These are phyloP conservation scores for Meyerozyma sp. DNA, from an alignment of 1,139 yeast genomes.

Conservation along the genomic window DNA sequence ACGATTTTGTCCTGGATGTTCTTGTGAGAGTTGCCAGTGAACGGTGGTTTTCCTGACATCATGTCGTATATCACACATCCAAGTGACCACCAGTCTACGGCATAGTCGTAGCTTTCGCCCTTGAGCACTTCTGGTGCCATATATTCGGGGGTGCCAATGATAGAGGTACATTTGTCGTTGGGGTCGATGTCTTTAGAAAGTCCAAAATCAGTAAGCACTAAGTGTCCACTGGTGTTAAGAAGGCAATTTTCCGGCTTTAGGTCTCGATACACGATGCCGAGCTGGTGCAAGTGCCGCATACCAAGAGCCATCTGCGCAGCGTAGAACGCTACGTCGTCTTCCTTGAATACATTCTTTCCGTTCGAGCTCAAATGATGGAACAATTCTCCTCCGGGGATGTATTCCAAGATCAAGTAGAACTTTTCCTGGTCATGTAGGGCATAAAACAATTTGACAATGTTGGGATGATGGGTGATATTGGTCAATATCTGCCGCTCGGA, in stretches of 20 bases:
- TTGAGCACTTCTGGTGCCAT: constrained; percentile 34
- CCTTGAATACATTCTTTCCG: constrained; percentile 12
- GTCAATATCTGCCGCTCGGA: constrained; percentile 41
- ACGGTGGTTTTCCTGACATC: constrained; percentile 15
- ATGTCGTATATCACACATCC: constrained; percentile 24
- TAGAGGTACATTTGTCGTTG: constrained; percentile 9
- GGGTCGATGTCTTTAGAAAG: constrained; percentile 10
- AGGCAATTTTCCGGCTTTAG: constrained; percentile 14
- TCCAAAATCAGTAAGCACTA: constrained; percentile 13
- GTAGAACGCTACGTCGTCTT: constrained; percentile 30
- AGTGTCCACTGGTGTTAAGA: constrained; percentile 9
- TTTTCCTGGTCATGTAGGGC: constrained; percentile 31
- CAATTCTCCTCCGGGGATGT: constrained; percentile 33
- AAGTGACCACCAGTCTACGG: constrained; percentile 36
- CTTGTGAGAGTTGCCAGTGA: constrained; percentile 11
- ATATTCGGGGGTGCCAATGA: constrained; percentile 20
- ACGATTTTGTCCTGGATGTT: constrained; percentile 10
- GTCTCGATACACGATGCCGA: constrained; percentile 13
- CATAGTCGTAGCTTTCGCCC: constrained; percentile 26
- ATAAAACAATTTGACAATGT: constrained; percentile 29
- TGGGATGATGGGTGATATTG: constrained; percentile 29
- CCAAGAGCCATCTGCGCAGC: constrained; percentile 32
- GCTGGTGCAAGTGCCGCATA: constrained; percentile 21
- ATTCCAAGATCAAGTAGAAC: constrained; percentile 28
- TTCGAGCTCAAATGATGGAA: constrained; percentile 26